phyloP scores from a whole-genome alignment of 2,329 filamentous ascomycete species.

The Metarhizium guizhouense region DNA sequence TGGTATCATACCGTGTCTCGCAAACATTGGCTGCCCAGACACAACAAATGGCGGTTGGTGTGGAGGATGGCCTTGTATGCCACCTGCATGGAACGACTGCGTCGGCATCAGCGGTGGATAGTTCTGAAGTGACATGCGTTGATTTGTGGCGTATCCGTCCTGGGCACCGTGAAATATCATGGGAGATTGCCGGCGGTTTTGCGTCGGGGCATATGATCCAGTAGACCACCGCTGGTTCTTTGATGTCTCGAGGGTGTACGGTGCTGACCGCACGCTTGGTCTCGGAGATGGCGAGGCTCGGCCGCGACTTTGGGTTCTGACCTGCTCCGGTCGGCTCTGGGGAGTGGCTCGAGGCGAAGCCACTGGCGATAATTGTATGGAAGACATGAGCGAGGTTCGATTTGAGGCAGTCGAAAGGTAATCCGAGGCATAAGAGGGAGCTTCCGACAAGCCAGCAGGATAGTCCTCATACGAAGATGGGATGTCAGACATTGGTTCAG shows the following conservation, averaged over 20 bases:
- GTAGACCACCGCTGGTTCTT: slow-evolving; percentile 72
- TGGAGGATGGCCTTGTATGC: slow-evolving; percentile 32
- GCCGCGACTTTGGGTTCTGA: slow-evolving; percentile 56
- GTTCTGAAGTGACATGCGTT: slow-evolving; percentile 42
- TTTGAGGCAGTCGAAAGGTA: slow-evolving; percentile 56
- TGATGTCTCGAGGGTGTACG: slow-evolving; percentile 59
- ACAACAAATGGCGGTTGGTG: slow-evolving; percentile 39
- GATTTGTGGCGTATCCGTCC: slow-evolving; percentile 48
- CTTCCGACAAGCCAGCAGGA: slow-evolving; percentile 56
- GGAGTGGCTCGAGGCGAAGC: slow-evolving; percentile 60
- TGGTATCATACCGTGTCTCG: slow-evolving; percentile 50
- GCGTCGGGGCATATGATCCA: slow-evolving; percentile 55
- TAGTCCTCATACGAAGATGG: slow-evolving; percentile 64
- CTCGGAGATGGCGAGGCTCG: slow-evolving; percentile 65
- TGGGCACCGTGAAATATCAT: slow-evolving; percentile 54
- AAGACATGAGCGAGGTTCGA: slow-evolving; percentile 60
- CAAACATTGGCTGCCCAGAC: slow-evolving; percentile 40
- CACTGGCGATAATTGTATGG: slow-evolving; percentile 63
- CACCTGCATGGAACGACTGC: slow-evolving; percentile 39
- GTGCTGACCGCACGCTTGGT: slow-evolving; percentile 57
- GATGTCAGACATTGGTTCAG: slow-evolving; percentile 56
- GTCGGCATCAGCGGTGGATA: slow-evolving; percentile 22
- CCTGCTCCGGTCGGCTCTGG: slow-evolving; percentile 51
- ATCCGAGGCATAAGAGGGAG: slow-evolving; percentile 56
- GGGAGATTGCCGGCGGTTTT: slow-evolving; percentile 47